A percentile compares a stretch with the other conserved stretches of the same genome.
Conservation (phyloP, 192 early-diverging fungal species). For the Neocallimastix lanati region DNA sequence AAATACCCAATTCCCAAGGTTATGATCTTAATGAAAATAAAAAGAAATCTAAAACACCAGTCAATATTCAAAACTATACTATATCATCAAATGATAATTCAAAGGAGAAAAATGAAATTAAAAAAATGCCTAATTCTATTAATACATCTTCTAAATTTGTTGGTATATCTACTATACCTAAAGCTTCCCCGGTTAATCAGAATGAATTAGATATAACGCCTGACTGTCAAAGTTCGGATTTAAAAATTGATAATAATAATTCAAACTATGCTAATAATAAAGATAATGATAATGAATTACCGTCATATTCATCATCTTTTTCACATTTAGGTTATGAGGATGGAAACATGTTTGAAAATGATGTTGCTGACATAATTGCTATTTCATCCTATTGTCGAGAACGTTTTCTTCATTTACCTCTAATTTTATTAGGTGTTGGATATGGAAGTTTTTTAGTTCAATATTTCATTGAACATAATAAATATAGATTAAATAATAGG, state of each 20-base stretch:
- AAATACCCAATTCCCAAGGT: no score
- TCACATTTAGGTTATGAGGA: background rate
- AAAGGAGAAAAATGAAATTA: background rate
- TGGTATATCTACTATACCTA: background rate
- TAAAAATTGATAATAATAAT: no score
- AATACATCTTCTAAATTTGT: no score
- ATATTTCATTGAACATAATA: background rate
- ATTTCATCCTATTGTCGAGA: background rate
- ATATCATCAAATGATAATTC: background rate
- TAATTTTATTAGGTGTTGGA: background rate
- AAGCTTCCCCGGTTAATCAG: background rate
- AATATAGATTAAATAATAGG: background rate
- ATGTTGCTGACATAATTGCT: background rate
- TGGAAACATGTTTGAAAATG: background rate
- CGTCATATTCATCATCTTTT: background rate
- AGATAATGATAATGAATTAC: background rate
- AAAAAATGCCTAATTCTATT: no score
- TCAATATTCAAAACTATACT: background rate
- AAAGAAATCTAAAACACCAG: background rate
- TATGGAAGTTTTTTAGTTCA: background rate
- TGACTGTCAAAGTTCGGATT: no score
- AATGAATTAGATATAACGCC: no score
- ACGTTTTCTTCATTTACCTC: background rate
- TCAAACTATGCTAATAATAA: no score
- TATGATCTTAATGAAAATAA: no score